A percentile compares a stretch with the other conserved stretches of the same genome.
These are phyloP conservation scores for Exophiala spinifera DNA, from an alignment of 2,329 filamentous ascomycete genomes.

Conservation along the genomic window DNA sequence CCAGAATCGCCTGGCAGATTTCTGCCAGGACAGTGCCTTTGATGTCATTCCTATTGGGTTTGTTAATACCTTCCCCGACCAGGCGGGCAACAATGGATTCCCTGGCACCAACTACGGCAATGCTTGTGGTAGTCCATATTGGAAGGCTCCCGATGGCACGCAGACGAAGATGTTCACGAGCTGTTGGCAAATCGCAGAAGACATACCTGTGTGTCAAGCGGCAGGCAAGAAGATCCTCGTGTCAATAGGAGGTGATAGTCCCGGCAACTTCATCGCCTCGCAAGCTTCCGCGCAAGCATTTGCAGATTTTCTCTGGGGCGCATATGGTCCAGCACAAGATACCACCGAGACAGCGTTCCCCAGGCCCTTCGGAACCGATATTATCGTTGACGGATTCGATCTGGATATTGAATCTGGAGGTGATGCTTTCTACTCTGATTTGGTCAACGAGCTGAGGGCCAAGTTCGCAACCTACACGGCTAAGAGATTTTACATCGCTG, in stretches of 20 bases:
- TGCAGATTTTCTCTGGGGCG: slow-evolving; percentile 65
- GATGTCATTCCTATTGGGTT: slow-evolving; percentile 59
- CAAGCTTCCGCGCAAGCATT: slow-evolving; percentile 50
- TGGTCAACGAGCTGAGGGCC: slow-evolving; percentile 61
- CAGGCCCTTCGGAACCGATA: slow-evolving; percentile 62
- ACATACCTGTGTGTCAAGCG: slow-evolving; percentile 59
- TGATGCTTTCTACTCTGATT: slow-evolving; percentile 58
- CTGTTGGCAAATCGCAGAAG: slow-evolving; percentile 45
- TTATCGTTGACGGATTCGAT: slow-evolving; percentile 71
- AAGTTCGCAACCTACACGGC: slow-evolving; percentile 43
- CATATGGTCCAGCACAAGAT: slow-evolving; percentile 60
- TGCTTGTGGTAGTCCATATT: slow-evolving; percentile 47
- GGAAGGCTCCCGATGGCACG: slow-evolving; percentile 30
- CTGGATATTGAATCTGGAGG: slow-evolving; percentile 65
- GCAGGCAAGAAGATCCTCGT: slow-evolving; percentile 68
- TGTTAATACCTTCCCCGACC: slow-evolving; percentile 53
- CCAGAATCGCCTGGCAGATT: slow-evolving; percentile 49
- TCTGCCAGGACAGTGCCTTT: slow-evolving; percentile 50
- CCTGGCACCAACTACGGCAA: slow-evolving; percentile 57
- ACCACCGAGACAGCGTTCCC: slow-evolving; percentile 38
- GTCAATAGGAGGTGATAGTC: slow-evolving; percentile 68
- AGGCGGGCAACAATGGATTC: slow-evolving; percentile 40
- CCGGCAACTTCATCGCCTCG: slow-evolving; percentile 63
- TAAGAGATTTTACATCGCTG: slow-evolving; percentile 59
- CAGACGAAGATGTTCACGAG: slow-evolving; percentile 42